phyloP scores from a whole-genome alignment of 1,139 yeast genomes.

The Yamadazyma buinensis region DNA sequence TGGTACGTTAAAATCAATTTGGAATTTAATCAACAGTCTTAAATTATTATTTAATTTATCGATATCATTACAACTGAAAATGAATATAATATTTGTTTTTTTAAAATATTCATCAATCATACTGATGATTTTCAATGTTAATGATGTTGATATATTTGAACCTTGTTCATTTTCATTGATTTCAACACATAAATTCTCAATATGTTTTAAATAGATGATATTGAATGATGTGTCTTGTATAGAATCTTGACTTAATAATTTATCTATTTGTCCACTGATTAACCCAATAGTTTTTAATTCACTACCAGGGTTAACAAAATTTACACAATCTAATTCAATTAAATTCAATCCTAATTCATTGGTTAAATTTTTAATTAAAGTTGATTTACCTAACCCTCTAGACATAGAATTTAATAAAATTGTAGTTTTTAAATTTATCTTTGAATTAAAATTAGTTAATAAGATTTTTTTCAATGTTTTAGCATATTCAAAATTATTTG shows the following conservation, averaged over 20 bases:
- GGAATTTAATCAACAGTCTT: slow-evolving; percentile 72
- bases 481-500: slow-evolving; percentile 45
- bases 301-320: slow-evolving; percentile 60
- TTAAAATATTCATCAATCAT: slow-evolving; percentile 54
- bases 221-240: slow-evolving; percentile 24
- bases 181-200: slow-evolving; percentile 69
- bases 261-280: slow-evolving; percentile 72
- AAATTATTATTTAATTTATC: slow-evolving; percentile 68
- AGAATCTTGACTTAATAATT: slow-evolving; percentile 20
- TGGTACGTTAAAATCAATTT: slow-evolving; percentile 74
- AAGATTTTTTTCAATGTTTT: slow-evolving; percentile 49
- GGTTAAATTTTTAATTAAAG: slow-evolving; percentile 54
- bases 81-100: slow-evolving; percentile 39
- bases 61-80: slow-evolving; percentile 69
- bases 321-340: slow-evolving; percentile 67
- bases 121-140: slow-evolving; percentile 57
- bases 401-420: slow-evolving; percentile 65
- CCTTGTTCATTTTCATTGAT: slow-evolving; percentile 63
- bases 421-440: slow-evolving; percentile 51
- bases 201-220: slow-evolving; percentile 62
- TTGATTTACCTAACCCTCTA: slow-evolving; percentile 77
- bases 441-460: slow-evolving; percentile 37
- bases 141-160: slow-evolving; percentile 48
- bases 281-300: slow-evolving; percentile 79
- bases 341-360: slow-evolving; percentile 64